Evolutionary conservation across 768 basidiomycete genomes (phyloP), one percentile per base, ranked within the genome.

Genomic region (Neoboletus magnificus): DNA sequence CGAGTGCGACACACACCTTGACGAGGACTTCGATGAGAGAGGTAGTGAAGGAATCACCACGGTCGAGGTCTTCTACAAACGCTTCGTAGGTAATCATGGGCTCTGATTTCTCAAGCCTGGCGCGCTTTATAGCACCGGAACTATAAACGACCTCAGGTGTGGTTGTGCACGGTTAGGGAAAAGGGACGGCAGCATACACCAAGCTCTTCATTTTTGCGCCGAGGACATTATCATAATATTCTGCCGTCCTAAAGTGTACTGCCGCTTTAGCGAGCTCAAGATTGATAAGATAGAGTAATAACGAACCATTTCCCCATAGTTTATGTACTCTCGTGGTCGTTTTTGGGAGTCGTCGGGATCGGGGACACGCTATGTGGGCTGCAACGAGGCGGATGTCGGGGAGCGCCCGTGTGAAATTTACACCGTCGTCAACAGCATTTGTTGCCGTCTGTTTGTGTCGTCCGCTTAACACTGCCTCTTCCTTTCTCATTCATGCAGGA

Each of bases 41-140:
- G 5, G 89, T 81, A 0, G 89, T 91, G 70, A 92, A 91, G 1
- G 87, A 84, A 67, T 92, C 90, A 16, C 89, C 89, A 23, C 79
- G 79, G 65, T 91, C 89, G 47, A 92, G 74, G 29, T 89, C 87
- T 61, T 85, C 81, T 20, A 91, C 86, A 60, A 92, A 91, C 29
- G 79, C 71, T 69, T 91, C 85, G 66, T 88, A 91, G 51, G 76
- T 84, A 58, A 91, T 89, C 39, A 73, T 71, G 4, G 85, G 79
- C 63, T 87, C 85, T 33, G 65, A 65, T 44, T 83, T 82, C 66
- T 91, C 89, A 27, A 88, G 77, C 56, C 79, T 79, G 27, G 83
- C 75, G 52, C 90, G 79, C 61, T 82, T 83, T 60, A 91, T 84
- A 48, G 89, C 83, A 51, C 90, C 87, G 61, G 82, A 81, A 65